Conservation (phyloP, 2,329 filamentous ascomycete genomes). For the Beauveria sp. region DNA sequence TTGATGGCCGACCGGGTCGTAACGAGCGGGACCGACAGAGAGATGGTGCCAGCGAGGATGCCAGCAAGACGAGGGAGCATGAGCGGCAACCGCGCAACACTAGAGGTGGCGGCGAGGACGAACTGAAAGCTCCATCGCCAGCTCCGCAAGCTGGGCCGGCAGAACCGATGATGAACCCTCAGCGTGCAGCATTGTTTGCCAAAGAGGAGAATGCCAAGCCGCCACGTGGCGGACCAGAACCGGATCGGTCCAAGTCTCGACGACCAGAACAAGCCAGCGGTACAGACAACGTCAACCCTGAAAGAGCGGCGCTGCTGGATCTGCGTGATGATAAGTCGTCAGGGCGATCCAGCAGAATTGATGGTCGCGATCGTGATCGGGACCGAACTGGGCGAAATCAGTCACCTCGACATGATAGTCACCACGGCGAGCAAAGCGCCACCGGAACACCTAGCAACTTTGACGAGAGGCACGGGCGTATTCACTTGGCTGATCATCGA, state of each 20-base stretch:
- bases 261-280: conserved; percentile 21
- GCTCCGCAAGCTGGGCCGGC: conserved; percentile 19
- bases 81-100: conserved; percentile 28
- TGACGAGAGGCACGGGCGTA: conserved; percentile 41
- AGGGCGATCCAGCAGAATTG: conserved; percentile 35
- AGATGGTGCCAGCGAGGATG: neutral
- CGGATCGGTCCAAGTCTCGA: conserved; percentile 24
- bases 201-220: conserved; percentile 23
- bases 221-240: conserved; percentile 19
- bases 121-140: conserved; percentile 22
- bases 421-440: conserved; percentile 22
- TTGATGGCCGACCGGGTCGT: conserved; percentile 22
- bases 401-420: conserved; percentile 40
- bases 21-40: conserved; percentile 6
- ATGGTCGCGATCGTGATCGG: conserved; percentile 38
- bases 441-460: conserved; percentile 28
- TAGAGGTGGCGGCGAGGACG: conserved; percentile 19
- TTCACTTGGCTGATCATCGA: conserved; percentile 28
- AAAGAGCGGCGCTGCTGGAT: conserved; percentile 37
- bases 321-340: conserved; percentile 27
- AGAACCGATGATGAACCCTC: conserved; percentile 47
- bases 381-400: conserved; percentile 33
- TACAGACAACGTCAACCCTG: conserved; percentile 38
- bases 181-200: conserved; percentile 43
- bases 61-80: conserved; percentile 12